phyloP scores from a whole-genome alignment of 2,329 filamentous ascomycete species.

The Xylariaceae sp. region DNA sequence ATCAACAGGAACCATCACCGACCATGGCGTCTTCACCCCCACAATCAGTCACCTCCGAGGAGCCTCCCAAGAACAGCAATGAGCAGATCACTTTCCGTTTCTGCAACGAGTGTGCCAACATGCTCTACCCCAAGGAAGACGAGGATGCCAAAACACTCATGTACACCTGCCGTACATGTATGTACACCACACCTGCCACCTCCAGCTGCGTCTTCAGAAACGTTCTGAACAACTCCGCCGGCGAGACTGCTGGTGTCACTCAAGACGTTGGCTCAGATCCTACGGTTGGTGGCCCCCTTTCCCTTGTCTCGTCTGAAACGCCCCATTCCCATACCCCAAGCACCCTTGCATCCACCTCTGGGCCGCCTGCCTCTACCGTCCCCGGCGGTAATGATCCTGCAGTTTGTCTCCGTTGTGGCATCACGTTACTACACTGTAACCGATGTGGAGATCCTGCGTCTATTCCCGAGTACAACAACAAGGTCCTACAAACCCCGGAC shows the following conservation, averaged over 20 bases:
- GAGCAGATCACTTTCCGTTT: conserved; percentile 95
- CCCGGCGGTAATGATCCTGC: conserved; percentile 19
- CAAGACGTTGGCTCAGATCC: conserved; percentile 96
- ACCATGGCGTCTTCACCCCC: conserved; percentile 57
- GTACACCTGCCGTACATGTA: conserved; percentile 94
- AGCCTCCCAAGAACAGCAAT: conserved; percentile 46
- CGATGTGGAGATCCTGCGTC: conserved; percentile 28
- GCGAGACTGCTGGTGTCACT: conserved; percentile 94
- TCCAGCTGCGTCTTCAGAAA: conserved; percentile 95
- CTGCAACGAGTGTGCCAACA: conserved; percentile 98
- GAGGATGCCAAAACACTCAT: conserved; percentile 76
- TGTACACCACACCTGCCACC: conserved; percentile 80
- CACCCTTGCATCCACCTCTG: conserved; percentile 8
- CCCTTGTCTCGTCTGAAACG: conserved; percentile 24
- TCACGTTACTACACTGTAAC: conserved; percentile 30
- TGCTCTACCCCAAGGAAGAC: conserved; percentile 97
- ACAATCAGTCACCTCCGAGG: conserved; percentile 45
- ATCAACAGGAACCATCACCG: conserved; percentile 5
- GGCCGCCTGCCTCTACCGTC: conserved; percentile 5
- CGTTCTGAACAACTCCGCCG: conserved; percentile 82
- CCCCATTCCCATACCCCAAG: conserved; percentile 7
- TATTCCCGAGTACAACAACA: conserved; percentile 27
- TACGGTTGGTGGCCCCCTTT: conserved; percentile 74
- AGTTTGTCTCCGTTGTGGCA: conserved; percentile 30
- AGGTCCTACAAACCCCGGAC: conserved; percentile 19